Conservation (phyloP, 1,284 basidiomycete genomes). For the Naganishia cerealis region DNA sequence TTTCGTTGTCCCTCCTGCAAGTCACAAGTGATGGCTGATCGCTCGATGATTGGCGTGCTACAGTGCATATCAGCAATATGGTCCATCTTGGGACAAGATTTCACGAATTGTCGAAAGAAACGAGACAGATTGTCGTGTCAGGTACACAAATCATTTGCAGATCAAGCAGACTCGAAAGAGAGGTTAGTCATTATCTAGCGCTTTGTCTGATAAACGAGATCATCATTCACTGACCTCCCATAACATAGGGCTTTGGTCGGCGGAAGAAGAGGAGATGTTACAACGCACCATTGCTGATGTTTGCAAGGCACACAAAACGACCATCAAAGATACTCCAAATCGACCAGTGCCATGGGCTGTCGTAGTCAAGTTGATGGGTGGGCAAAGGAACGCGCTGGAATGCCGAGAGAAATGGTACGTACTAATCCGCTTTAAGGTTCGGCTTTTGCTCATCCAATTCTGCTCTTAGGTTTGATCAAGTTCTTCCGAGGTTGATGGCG, state of each 20-base stretch:
- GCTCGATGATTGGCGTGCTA: background rate
- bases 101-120: constrained; percentile 24
- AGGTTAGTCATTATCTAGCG: background rate
- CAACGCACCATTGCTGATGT: constrained; percentile 15
- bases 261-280: constrained; percentile 15
- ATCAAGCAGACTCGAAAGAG: constrained; percentile 23
- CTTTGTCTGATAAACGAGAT: background rate
- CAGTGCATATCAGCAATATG: constrained; percentile 24
- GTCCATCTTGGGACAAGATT: constrained; percentile 24
- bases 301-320: constrained; percentile 8
- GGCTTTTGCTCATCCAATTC: background rate
- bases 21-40: background rate
- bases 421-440: background rate
- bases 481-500: constrained; percentile 14
- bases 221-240: background rate
- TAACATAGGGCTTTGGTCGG: constrained; percentile 14
- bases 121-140: constrained; percentile 22
- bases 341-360: constrained; percentile 19
- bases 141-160: constrained; percentile 27
- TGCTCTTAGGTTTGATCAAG: constrained; percentile 16
- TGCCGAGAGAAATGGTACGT: constrained; percentile 25
- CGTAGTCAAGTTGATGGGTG: constrained; percentile 17
- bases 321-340: constrained; percentile 21
- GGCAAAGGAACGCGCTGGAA: constrained; percentile 25
- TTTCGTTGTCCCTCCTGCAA: no score